Percentiles rank a stretch among this genome's conserved stretches.
These are phyloP conservation scores for Psilocybe tampanensis DNA, from an alignment of 768 basidiomycete species.

Conservation along the genomic window DNA sequence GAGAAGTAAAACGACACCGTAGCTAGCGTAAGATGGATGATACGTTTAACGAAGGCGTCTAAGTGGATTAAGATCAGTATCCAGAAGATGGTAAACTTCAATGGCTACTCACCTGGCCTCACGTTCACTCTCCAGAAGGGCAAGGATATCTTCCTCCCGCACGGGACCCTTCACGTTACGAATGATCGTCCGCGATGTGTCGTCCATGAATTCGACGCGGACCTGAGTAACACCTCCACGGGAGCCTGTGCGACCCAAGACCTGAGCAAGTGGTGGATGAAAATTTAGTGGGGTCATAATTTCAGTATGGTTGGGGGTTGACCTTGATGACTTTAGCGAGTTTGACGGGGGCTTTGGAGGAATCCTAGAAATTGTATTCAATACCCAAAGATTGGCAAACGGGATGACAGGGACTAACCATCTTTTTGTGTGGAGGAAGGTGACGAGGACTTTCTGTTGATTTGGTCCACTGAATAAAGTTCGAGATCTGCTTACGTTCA, in stretches of 20 bases:
- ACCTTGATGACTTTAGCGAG: slow-evolving; percentile 99
- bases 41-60: slow-evolving; percentile 26
- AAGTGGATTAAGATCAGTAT: slow-evolving; percentile 1
- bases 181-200: slow-evolving; percentile 93
- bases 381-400: neutral
- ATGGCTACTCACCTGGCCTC: slow-evolving; percentile 83
- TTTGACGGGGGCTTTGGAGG: slow-evolving; percentile 92
- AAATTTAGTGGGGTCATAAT: slow-evolving; percentile 10
- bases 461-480: slow-evolving; percentile 31
- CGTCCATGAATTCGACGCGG: slow-evolving; percentile 99
- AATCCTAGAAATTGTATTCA: slow-evolving; percentile 53
- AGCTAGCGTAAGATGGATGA: slow-evolving; percentile 13
- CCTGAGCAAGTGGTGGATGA: slow-evolving; percentile 45
- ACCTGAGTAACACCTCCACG: slow-evolving; percentile 99
- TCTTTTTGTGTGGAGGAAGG: slow-evolving; percentile 25
- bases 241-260: slow-evolving; percentile 97
- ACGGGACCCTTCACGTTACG: slow-evolving; percentile 99
- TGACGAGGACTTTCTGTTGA: slow-evolving; percentile 32
- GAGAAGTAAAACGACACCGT: slow-evolving; percentile 15
- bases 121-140: slow-evolving; percentile 96
- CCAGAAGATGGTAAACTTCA: neutral
- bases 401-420: slow-evolving; percentile 30
- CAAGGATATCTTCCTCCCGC: slow-evolving; percentile 93
- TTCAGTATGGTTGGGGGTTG: slow-evolving; percentile 6
- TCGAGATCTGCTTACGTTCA: slow-evolving; percentile 20